Base-by-base conservation (phyloP, 768 basidiomycete genomes). In the Pholiota microspora region DNA sequence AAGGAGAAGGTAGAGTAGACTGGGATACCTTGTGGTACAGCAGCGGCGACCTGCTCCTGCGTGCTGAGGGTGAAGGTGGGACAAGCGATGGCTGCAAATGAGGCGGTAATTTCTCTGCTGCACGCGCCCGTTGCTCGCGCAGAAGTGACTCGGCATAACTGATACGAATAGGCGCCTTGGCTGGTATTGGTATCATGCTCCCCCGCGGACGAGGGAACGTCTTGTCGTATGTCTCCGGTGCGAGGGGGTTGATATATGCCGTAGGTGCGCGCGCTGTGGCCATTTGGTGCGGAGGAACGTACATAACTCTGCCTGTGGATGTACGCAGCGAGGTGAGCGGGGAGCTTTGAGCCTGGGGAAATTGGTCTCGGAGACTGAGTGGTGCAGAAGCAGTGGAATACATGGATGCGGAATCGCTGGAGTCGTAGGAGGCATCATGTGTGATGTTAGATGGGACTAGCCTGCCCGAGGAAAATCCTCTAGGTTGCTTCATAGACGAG, bases 311-410 rank as follows among this genome's bases (percentile, higher is more conserved):
- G 40, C 18, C 21, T 13, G 2, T 36, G 7, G n/a, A 4, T 3
- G 40, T n/a, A 4, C 35, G 7, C 35, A 7, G 35, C 3, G 7
- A 21, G 18, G 21, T 12, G 40, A 23, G 40, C 21, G 40, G 40
- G 7, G 45, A 42, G n/a, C n/a, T n/a, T n/a, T n/a, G n/a, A n/a
- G n/a, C n/a, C n/a, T n/a, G n/a, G n/a, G n/a, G n/a, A 9, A 62
- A 40, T 23, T 49, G 58, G 45, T 54, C 59, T 38, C 61, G 62
- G 18, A 62, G 35, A 28, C 62, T 47, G 4, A 44, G 45, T 12
- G 71, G 66, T 2, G 73, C 73, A 15, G 74, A 75, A 4, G 64
- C 67, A 10, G 65, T 60, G 23, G 75, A 75, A 58, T 75, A 73
- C 12, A 72, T 59, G 35, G 73, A 74, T 9, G 60, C 66, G 2